Evolutionary conservation across 2,329 filamentous ascomycete species (phyloP).

Genomic region (Monascus ruber): DNA sequence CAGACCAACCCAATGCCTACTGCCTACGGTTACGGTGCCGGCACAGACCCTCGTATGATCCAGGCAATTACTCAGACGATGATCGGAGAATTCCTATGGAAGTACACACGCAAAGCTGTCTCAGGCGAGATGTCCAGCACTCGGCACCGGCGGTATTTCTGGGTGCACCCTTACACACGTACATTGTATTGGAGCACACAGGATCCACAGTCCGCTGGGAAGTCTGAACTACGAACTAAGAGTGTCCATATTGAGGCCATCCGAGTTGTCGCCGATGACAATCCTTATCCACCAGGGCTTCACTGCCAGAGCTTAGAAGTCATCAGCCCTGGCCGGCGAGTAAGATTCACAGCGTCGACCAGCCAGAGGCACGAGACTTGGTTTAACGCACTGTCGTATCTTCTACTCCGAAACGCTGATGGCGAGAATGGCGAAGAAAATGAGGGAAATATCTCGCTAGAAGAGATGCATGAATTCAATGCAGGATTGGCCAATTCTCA

Average conservation of each 20-base stretch:
- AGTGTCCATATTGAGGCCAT: conserved; percentile 91
- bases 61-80: conserved; percentile 98
- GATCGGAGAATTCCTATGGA: conserved; percentile 99
- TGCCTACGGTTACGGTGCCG: conserved; percentile 51
- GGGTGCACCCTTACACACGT: conserved; percentile 95
- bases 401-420: conserved; percentile 63
- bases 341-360: conserved; percentile 92
- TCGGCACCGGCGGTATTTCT: conserved; percentile 91
- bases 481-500: conserved; percentile 48
- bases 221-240: conserved; percentile 67
- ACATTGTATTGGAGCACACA: conserved; percentile 94
- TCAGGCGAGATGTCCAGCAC: conserved; percentile 79
- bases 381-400: conserved; percentile 93
- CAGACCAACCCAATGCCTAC: conserved; percentile 40
- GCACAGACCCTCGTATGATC: conserved; percentile 94
- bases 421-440: conserved; percentile 43
- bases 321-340: conserved; percentile 71
- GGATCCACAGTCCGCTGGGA: conserved; percentile 71
- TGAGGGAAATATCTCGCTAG: conserved; percentile 46
- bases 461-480: conserved; percentile 70
- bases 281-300: conserved; percentile 85
- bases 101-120: conserved; percentile 93
- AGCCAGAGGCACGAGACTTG: conserved; percentile 94
- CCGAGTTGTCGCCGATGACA: conserved; percentile 83
- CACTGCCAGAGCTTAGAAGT: conserved; percentile 90